Percentiles rank a stretch among this genome's conserved stretches.
Conservation (phyloP, 176 grass and related monocot genomes). For the Juncus inflexus region DNA sequence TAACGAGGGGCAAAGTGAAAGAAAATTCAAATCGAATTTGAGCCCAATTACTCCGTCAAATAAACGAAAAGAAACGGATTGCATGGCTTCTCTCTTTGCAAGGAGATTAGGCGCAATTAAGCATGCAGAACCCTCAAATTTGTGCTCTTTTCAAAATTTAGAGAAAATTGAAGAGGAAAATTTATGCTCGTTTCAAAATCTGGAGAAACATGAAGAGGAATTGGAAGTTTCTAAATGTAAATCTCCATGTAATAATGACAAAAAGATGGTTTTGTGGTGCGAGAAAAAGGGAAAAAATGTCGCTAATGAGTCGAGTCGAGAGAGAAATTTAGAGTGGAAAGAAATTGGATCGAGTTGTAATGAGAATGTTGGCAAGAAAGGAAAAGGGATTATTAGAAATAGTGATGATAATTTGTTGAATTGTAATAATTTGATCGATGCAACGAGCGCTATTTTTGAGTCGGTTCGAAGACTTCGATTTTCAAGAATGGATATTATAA, state of each 20-base stretch:
- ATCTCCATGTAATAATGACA: conserved; percentile 17
- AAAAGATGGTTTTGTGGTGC: conserved; percentile 27
- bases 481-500: conserved; percentile 33
- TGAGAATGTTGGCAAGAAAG: conserved; percentile 9
- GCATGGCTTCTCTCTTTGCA: conserved; percentile 71
- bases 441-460: conserved; percentile 26
- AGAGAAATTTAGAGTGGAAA: conserved; percentile 16
- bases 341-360: conserved; percentile 19
- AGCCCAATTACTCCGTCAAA: conserved; percentile 39
- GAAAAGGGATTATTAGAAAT: conserved; percentile 2
- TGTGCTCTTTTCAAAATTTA: conserved; percentile 16
- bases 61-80: conserved; percentile 49
- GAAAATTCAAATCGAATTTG: conserved; percentile 49
- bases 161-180: conserved; percentile 1
- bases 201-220: conserved; percentile 12
- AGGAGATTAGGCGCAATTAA: conserved; percentile 62
- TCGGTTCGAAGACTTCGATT: conserved; percentile 39
- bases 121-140: conserved; percentile 52
- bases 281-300: conserved; percentile 17
- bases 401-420: conserved; percentile 7
- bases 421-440: conserved; percentile 7
- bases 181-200: conserved; percentile 23
- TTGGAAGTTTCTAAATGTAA: background rate
- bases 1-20: conserved; percentile 27
- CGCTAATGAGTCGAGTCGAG: conserved; percentile 1